phyloP scores from a whole-genome alignment of 192 early-diverging fungal species.

The Cetraspora pellucida region DNA sequence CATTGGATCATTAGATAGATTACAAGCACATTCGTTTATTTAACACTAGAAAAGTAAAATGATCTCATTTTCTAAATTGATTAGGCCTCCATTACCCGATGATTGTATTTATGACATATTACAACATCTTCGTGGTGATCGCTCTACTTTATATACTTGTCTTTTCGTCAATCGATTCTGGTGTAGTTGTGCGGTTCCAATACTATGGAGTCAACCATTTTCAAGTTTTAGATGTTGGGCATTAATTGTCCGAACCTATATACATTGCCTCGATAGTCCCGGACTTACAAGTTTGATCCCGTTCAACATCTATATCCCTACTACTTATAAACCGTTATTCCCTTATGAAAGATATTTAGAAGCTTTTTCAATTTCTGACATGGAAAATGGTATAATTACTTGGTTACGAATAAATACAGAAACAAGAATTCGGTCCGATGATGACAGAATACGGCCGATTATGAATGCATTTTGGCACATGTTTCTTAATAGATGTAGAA shows the following conservation, averaged over 20 bases:
- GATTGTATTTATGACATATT: constrained; percentile 7
- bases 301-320: background rate
- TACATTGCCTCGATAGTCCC: background rate
- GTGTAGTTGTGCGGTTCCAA: background rate
- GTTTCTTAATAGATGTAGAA: background rate
- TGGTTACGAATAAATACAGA: background rate
- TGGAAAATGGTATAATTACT: background rate
- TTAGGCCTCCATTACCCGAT: background rate
- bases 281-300: background rate
- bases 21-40: too few species aligned
- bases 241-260: background rate
- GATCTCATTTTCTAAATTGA: background rate
- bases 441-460: background rate
- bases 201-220: background rate
- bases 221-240: background rate
- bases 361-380: background rate
- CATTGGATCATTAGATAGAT: too few species aligned
- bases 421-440: background rate
- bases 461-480: background rate
- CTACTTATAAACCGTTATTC: background rate
- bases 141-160: background rate
- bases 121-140: background rate
- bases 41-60: too few species aligned
- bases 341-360: background rate
- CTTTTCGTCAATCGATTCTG: background rate